These are phyloP conservation scores for Ophiosphaerella korrae DNA, from an alignment of 2,329 filamentous ascomycete genomes.

Conservation along the genomic window DNA sequence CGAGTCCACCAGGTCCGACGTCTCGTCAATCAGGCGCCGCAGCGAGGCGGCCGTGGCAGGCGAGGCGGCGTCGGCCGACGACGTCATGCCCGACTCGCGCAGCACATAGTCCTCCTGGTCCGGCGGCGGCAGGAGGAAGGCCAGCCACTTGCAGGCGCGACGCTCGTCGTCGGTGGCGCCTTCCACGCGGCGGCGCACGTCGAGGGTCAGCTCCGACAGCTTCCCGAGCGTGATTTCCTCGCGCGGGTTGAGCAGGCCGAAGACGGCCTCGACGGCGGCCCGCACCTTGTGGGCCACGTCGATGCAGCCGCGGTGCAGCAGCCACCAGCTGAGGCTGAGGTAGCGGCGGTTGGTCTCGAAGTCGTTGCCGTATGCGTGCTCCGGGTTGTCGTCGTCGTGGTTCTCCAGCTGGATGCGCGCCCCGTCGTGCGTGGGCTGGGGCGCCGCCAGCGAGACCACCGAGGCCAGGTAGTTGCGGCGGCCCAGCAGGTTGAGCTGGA, in stretches of 20 bases:
- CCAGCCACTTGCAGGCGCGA: conserved; percentile 73
- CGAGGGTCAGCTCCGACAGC: conserved; percentile 78
- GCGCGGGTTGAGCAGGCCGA: conserved; percentile 84
- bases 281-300: conserved; percentile 82
- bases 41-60: conserved; percentile 61
- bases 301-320: conserved; percentile 88
- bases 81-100: conserved; percentile 78
- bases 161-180: conserved; percentile 70
- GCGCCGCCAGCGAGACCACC: conserved; percentile 87
- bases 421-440: conserved; percentile 63
- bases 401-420: conserved; percentile 89
- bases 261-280: conserved; percentile 84
- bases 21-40: conserved; percentile 89
- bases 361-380: conserved; percentile 86
- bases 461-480: conserved; percentile 94
- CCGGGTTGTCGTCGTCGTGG: conserved; percentile 83
- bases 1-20: conserved; percentile 92
- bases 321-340: conserved; percentile 97
- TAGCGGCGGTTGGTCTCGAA: conserved; percentile 96
- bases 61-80: conserved; percentile 44
- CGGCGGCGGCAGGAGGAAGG: conserved; percentile 78
- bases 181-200: conserved; percentile 85
- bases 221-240: conserved; percentile 83
- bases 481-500: conserved; percentile 95
- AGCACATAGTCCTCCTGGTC: conserved; percentile 84